Conservation (phyloP, 495 filamentous ascomycete genomes). For the Penicillium pancosmium region DNA sequence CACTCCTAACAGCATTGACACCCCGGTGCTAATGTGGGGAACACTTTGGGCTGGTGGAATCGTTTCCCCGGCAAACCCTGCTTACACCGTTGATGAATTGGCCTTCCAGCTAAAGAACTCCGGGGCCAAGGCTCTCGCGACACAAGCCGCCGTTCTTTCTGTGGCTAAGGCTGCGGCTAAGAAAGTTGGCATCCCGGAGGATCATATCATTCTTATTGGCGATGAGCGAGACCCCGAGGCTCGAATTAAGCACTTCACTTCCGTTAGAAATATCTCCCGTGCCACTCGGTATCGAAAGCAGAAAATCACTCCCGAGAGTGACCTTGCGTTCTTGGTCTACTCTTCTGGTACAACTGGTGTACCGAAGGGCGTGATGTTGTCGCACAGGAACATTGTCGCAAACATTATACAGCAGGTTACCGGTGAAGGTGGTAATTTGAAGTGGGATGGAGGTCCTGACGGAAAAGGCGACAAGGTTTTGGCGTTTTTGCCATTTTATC, state of each 20-base stretch:
- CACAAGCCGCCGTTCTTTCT: slow-evolving; percentile 64
- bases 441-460: slow-evolving; percentile 60
- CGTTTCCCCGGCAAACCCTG: slow-evolving; percentile 82
- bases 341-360: slow-evolving; percentile 88
- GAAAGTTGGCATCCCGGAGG: slow-evolving; percentile 63
- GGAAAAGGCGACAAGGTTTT: slow-evolving; percentile 71
- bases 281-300: slow-evolving; percentile 48
- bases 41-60: slow-evolving; percentile 82
- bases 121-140: slow-evolving; percentile 74
- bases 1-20: slow-evolving; percentile 77
- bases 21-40: slow-evolving; percentile 72
- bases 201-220: slow-evolving; percentile 76
- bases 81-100: slow-evolving; percentile 83
- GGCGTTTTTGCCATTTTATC: slow-evolving; percentile 90
- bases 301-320: slow-evolving; percentile 48
- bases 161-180: slow-evolving; percentile 67
- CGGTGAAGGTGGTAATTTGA: slow-evolving; percentile 62
- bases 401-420: slow-evolving; percentile 62
- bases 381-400: slow-evolving; percentile 78
- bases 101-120: slow-evolving; percentile 86
- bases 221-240: slow-evolving; percentile 64
- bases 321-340: slow-evolving; percentile 74
- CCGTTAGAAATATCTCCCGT: slow-evolving; percentile 62
- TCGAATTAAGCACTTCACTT: slow-evolving; percentile 75
- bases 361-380: slow-evolving; percentile 92